Evolutionary conservation across 1,284 basidiomycete species (phyloP).

Genomic region (Gomphus sp.): DNA sequence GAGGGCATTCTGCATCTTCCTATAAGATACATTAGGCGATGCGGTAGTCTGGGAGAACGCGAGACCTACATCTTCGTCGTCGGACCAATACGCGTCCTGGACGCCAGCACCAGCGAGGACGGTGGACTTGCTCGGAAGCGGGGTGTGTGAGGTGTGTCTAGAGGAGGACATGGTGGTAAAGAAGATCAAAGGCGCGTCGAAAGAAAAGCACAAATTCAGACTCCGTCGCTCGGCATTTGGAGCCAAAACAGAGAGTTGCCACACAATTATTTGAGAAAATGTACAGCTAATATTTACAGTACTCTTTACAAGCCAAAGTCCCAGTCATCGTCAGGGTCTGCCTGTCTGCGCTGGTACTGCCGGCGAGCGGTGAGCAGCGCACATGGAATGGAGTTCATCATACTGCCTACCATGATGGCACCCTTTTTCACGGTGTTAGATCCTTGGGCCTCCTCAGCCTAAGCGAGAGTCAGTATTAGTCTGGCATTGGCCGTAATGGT

Average conservation of each 20-base stretch:
- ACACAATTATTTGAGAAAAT: neutral
- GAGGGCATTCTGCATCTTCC: slow-evolving; percentile 97
- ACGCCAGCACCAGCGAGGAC: slow-evolving; percentile 65
- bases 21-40: slow-evolving; percentile 24
- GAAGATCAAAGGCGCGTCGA: slow-evolving; percentile 2
- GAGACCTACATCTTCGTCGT: slow-evolving; percentile 74
- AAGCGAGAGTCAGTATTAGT: neutral
- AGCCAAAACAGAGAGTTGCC: neutral
- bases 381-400: neutral
- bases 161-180: slow-evolving; percentile 11
- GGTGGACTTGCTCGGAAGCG: slow-evolving; percentile 53
- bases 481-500: neutral
- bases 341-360: slow-evolving; percentile 64
- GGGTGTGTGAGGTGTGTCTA: slow-evolving; percentile 9
- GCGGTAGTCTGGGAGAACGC: slow-evolving; percentile 8
- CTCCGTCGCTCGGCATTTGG: neutral
- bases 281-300: neutral
- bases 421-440: slow-evolving; percentile 47
- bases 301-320: slow-evolving; percentile 37
- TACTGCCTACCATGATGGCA: slow-evolving; percentile 56
- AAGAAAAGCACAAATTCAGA: neutral
- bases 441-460: slow-evolving; percentile 64
- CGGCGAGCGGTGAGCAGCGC: neutral
- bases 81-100: slow-evolving; percentile 98
- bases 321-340: slow-evolving; percentile 54